Evolutionary conservation across 129 eudicot genomes (phyloP), one percentile per base, ranked within the genome.

Genomic region (Helichrysum umbraculigerum): DNA sequence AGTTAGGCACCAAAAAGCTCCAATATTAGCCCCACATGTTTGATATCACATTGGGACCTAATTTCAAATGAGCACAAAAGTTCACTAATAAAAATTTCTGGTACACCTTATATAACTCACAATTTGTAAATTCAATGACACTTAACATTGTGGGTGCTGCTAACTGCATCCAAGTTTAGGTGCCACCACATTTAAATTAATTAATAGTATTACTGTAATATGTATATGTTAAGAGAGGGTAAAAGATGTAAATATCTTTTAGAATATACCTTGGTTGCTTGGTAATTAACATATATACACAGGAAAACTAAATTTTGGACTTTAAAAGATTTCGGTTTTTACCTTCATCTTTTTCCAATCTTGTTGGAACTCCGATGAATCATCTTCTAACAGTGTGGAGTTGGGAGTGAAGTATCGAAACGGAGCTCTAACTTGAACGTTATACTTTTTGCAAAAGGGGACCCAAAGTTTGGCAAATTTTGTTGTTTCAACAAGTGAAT

Each of bases 311-410:
- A 25, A 25, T 1, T 25, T 25, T 25, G 42, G 8, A 37, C 42
- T 10, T 7, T 37, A 37, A 44, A 44, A 44, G 1, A 0, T 10
- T 11, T 44, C 12, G 10, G 51, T 0, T 56, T n/a, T 0, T 77
- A 86, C 90, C 90, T 86, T 83, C 58, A 83, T 71, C 29, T 5
- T 81, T 74, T 78, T 78, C 90, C 90, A 86, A 17, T 86, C 90
- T 66, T 70, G 71, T 65, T 74, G 83, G 72, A 83, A 83, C 50
- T 86, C 85, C 0, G 33, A 41, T 1, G 84, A 63, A 42, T 73
- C 67, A 1, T 74, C 20, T 34, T 74, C 57, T 4, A 56, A 58
- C 4, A 78, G 79, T 4, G 52, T 71, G 33, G 90, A 75, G 62
- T 78, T 39, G 63, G 68, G 37, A 25, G 62, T 77, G 52, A 86